phyloP scores from a whole-genome alignment of 1,139 yeast genomes.

The Yamadazyma sp. region DNA sequence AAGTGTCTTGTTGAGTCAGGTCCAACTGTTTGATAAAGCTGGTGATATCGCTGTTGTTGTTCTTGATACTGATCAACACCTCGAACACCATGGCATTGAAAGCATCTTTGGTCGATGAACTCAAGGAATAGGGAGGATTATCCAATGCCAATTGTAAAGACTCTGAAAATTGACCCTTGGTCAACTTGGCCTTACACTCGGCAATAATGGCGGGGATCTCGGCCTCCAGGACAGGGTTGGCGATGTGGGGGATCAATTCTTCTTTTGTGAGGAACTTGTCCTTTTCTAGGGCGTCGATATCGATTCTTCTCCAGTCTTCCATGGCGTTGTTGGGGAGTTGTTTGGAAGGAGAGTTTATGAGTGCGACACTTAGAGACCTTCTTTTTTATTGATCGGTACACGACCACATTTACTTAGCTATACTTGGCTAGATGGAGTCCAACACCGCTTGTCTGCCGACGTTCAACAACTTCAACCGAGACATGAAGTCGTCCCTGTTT shows the following conservation, averaged over 20 bases:
- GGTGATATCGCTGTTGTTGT: constrained; percentile 60
- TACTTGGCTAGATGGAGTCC: constrained; percentile 22
- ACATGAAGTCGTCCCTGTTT: constrained; percentile 68
- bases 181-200: constrained; percentile 60
- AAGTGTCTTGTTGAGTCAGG: constrained; percentile 68
- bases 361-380: too few relatives aligned
- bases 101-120: constrained; percentile 52
- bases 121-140: constrained; percentile 83
- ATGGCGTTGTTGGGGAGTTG: too few relatives aligned
- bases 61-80: constrained; percentile 70
- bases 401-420: background rate
- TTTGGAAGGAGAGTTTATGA: too few relatives aligned
- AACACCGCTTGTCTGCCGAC: constrained; percentile 54
- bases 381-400: too few relatives aligned
- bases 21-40: constrained; percentile 58
- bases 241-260: constrained; percentile 63
- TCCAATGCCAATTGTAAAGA: constrained; percentile 67
- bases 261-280: constrained; percentile 66
- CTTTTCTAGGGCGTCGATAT: constrained; percentile 87
- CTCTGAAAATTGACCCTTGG: constrained; percentile 69
- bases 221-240: constrained; percentile 37
- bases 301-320: constrained; percentile 76
- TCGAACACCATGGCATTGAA: constrained; percentile 64
- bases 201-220: constrained; percentile 58
- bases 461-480: constrained; percentile 52